Base-by-base conservation (phyloP, 305 asterid genomes). In the Fraxinus greggii region DNA sequence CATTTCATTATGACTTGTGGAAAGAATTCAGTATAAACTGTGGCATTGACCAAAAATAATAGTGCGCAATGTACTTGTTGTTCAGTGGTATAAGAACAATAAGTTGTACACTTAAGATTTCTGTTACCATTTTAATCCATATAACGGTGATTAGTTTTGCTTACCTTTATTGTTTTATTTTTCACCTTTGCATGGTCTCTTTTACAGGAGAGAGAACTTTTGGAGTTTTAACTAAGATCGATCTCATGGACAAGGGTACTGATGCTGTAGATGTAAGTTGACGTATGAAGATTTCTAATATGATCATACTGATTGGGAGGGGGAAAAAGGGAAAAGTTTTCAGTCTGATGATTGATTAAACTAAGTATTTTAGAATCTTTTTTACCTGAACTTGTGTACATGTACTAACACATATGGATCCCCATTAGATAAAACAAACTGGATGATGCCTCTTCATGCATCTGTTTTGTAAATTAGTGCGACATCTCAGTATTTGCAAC, bases 181-280 rank as follows among this genome's bases (percentile, higher is more conserved):
- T 65, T 80, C 15, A 78, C 72, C 77, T 35, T 77, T 72, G 65
- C 59, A 72, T 80, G 42, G 42, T 75, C 83, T 48, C 74, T 63
- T 86, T 85, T 84, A 31, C 88, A 93, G 97, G 97, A 75, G 97
- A 93, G 81, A 92, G 97, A 82, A 93, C 97, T 31, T 90, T 93
- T 85, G 97, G 97, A 83, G 97, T 93, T 79, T 72, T 93, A 75
- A 93, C 97, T 1, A 93, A 93, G 92, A 90, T 93, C 79, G 97
- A 93, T 89, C 94, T 93, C 72, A 93, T 93, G 97, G 97, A 93
- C 90, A 91, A 93, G 92, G 97, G 97, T 79, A 93, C 97, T 21
- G 90, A 93, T 92, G 96, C 97, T 73, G 94, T 88, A 4, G 96
- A 92, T 32, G 97, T 91, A 88, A 90, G 95, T 89, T 82, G 67